Evolutionary conservation across 371 early-diverging fungal species (phyloP), one percentile per base, ranked within the genome.

Genomic region (Mucor racemosus): DNA sequence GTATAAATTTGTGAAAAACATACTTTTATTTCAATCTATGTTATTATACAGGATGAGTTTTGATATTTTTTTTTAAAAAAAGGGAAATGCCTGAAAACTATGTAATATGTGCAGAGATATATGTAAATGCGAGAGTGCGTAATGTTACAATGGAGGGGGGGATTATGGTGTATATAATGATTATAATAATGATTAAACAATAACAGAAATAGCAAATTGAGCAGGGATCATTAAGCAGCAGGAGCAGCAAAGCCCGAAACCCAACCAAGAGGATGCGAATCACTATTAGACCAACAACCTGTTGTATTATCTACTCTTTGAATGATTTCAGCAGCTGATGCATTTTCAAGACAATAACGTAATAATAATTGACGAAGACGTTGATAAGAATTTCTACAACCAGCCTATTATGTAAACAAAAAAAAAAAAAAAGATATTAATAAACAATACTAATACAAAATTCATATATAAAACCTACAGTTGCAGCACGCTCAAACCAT

Each of bases 401-500:
- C 86, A 60, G 76, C 72, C 78, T 26, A 26, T 26, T 26, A 26
- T 26, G 26, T 76, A 58, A 26, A 61, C 14, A 46, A 41, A n/a
- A 58, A 35, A 56, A 15, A 46, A 41, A 15, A 56, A 48, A 21
- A 38, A 60, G n/a, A 53, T 50, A 36, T 10, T 5, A 11, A 19
- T 39, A 38, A n/a, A 55, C 36, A 44, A 54, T 19, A 17, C 14
- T 26, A 26, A 1, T 26, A 26, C 26, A 26, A 26, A 26, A 17
- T 11, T 60, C 38, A n/a, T 38, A 26, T 1, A 38, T 14, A 19
- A 17, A 35, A 68, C 75, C 65, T 62, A 75, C 53, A 26, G 26
- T 26, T 26, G 91, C 91, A 40, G 92, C 92, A 13, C 84, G 79
- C 68, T 86, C 84, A 61, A 87, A 91, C 90, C 90, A 92, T 58